phyloP scores from a whole-genome alignment of 2,329 filamentous ascomycete species.

The Macroventuria anomochaeta region DNA sequence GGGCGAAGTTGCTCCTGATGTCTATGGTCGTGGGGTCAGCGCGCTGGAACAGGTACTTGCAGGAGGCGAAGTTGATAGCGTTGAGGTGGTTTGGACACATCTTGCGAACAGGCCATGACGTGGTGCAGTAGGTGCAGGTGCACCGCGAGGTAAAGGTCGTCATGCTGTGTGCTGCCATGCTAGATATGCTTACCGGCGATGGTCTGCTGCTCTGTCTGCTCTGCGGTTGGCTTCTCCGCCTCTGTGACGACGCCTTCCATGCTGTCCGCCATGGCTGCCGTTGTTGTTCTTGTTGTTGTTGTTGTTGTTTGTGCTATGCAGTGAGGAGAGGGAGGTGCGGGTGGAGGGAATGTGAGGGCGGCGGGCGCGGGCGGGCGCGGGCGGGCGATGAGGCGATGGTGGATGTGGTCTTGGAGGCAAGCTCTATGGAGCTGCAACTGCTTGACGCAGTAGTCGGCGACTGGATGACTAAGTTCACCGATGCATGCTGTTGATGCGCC shows the following conservation, averaged over 20 bases:
- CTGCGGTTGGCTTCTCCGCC: constrained; percentile 50
- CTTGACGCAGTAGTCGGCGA: constrained; percentile 16
- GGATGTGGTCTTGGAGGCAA: constrained; percentile 28
- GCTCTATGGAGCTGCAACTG: constrained; percentile 15
- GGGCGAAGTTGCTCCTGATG: constrained; percentile 90
- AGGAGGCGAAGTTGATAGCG: constrained; percentile 36
- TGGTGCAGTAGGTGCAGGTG: constrained; percentile 31
- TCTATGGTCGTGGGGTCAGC: constrained; percentile 63
- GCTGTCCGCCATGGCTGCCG: constrained; percentile 55
- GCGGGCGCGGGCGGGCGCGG: background rate
- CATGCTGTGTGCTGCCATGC: constrained; percentile 12
- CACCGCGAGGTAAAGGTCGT: constrained; percentile 31
- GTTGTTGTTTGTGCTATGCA: constrained; percentile 10
- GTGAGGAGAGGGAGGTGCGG: constrained; percentile 24
- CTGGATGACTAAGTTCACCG: background rate
- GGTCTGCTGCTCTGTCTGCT: constrained; percentile 51
- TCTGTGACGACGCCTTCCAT: constrained; percentile 57
- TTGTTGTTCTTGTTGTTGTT: no score
- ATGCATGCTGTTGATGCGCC: constrained; percentile 6
- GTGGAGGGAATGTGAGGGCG: background rate
- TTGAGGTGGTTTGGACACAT: constrained; percentile 42
- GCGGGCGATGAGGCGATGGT: constrained; percentile 8
- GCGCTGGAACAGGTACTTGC: constrained; percentile 37
- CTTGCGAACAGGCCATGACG: constrained; percentile 27
- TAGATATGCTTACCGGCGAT: constrained; percentile 44